phyloP scores from a whole-genome alignment of 805 yeast genomes.

The Kockiozyma suomiensis region DNA sequence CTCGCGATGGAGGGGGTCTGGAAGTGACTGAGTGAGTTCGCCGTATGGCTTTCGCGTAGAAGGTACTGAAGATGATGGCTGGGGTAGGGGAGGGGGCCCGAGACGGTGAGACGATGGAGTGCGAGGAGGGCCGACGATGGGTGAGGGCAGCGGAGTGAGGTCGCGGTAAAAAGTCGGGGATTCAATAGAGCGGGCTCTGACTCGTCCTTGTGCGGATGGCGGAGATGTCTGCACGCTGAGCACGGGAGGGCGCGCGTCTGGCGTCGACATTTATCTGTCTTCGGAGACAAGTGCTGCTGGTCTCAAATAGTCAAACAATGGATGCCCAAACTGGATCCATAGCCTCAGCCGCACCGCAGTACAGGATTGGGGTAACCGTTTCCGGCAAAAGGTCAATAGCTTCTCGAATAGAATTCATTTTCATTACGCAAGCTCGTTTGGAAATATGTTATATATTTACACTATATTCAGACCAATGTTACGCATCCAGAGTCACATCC shows the following conservation, averaged over 20 bases:
- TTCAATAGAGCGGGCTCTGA: conserved; percentile 30
- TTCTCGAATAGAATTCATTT: too few species aligned
- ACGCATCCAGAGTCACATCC: conserved; percentile 1
- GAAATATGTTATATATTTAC: neutral
- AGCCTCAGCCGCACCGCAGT: conserved; percentile 1
- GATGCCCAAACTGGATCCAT: neutral
- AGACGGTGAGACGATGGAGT: conserved; percentile 18
- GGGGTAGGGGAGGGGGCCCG: conserved; percentile 1
- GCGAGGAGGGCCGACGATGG: conserved; percentile 27
- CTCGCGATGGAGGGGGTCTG: conserved; percentile 25
- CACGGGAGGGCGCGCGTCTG: conserved; percentile 8
- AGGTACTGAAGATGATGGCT: neutral
- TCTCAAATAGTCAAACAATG: neutral
- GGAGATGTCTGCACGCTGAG: conserved; percentile 9
- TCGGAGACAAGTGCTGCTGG: neutral
- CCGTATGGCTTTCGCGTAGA: conserved; percentile 5
- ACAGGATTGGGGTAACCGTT: neutral
- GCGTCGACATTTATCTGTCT: conserved; percentile 6
- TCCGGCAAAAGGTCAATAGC: neutral
- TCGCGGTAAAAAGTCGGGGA: conserved; percentile 34
- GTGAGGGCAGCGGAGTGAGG: conserved; percentile 37
- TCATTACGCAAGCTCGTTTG: neutral
- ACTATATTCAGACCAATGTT: neutral
- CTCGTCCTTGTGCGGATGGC: conserved; percentile 5
- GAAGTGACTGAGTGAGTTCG: neutral